Evolutionary conservation across 2,329 filamentous ascomycete species (phyloP).

Genomic region (Drechslera avenae): DNA sequence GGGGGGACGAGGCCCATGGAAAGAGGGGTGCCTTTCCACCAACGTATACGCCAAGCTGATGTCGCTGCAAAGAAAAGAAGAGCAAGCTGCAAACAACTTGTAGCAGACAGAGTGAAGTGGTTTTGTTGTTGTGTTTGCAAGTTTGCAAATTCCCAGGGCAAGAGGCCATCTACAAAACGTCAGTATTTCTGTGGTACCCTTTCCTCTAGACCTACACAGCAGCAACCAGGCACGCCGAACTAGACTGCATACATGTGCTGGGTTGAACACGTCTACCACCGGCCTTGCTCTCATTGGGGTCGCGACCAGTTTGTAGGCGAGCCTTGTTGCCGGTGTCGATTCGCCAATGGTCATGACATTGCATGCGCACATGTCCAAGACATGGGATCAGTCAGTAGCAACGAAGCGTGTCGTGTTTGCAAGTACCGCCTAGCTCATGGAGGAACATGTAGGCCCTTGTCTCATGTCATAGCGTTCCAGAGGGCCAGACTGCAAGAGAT

Average conservation of each 20-base stretch:
- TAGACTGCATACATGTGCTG: constrained; percentile 35
- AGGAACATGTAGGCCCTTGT: constrained; percentile 26
- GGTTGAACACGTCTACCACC: constrained; percentile 40
- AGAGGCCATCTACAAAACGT: constrained; percentile 1
- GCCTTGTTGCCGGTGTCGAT: constrained; percentile 38
- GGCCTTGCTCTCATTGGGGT: constrained; percentile 40
- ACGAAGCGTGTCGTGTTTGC: constrained; percentile 26
- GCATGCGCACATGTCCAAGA: constrained; percentile 32
- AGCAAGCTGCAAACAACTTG: too few species aligned
- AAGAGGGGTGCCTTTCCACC: too few species aligned
- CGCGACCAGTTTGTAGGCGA: constrained; percentile 32
- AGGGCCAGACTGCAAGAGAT: neutral
- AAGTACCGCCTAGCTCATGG: constrained; percentile 19
- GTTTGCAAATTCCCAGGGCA: neutral
- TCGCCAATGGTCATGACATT: constrained; percentile 23
- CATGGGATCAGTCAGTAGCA: constrained; percentile 32
- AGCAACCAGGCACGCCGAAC: neutral
- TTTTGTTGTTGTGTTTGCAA: constrained; percentile 4
- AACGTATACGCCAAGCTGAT: too few species aligned
- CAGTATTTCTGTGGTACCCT: neutral
- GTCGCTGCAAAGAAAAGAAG: too few species aligned
- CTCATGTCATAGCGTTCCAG: constrained; percentile 15
- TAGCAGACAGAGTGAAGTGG: too few species aligned
- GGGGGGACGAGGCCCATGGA: too few species aligned
- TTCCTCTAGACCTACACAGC: neutral